Evolutionary conservation across 1,139 yeast genomes (phyloP).

Genomic region (Debaryomyces sp.): DNA sequence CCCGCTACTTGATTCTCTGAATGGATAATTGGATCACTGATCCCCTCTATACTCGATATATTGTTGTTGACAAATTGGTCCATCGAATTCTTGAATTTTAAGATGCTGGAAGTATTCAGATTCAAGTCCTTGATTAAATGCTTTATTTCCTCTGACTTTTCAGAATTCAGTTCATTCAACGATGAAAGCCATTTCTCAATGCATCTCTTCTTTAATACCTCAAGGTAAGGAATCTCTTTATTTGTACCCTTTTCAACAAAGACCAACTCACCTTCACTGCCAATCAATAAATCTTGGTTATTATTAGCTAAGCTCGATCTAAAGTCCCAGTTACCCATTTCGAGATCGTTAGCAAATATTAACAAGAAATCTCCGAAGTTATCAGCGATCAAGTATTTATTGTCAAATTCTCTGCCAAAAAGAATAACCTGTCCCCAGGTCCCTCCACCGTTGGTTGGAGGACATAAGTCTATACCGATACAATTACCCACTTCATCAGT

Average conservation of each 20-base stretch:
- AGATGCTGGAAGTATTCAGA: conserved; percentile 4
- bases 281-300: conserved; percentile 57
- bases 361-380: conserved; percentile 86
- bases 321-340: conserved; percentile 71
- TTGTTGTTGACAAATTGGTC: conserved; percentile 12
- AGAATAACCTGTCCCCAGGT: conserved; percentile 81
- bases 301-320: conserved; percentile 50
- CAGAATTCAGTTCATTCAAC: conserved; percentile 21
- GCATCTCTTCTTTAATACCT: conserved; percentile 51
- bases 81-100: conserved; percentile 9
- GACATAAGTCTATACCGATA: conserved; percentile 85
- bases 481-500: conserved; percentile 91
- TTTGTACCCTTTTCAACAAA: conserved; percentile 53
- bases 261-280: conserved; percentile 71
- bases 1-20: background rate
- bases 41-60: conserved; percentile 15
- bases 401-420: conserved; percentile 89
- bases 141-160: conserved; percentile 20
- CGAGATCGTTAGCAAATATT: conserved; percentile 81
- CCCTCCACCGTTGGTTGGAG: conserved; percentile 64
- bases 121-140: conserved; percentile 28
- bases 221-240: conserved; percentile 62
- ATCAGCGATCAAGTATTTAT: conserved; percentile 75
- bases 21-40: conserved; percentile 13
- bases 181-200: conserved; percentile 35